Conservation (phyloP, 2,329 filamentous ascomycete species). For the Anthostomella pinea region DNA sequence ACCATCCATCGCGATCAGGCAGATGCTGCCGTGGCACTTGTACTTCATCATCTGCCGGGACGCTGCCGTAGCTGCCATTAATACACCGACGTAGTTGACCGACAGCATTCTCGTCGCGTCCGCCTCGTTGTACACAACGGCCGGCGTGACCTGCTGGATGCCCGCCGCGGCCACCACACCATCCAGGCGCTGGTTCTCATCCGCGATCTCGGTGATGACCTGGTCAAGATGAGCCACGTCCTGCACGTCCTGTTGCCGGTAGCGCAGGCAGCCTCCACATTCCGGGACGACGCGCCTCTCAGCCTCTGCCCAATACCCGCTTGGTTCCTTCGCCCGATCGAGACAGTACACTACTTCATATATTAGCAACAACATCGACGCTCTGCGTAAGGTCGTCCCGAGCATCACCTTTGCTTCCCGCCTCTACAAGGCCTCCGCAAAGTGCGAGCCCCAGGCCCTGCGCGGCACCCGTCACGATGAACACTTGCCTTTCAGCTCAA, state of each 20-base stretch:
- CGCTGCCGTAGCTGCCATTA: too few species aligned
- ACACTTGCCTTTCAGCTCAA: conserved; percentile 63
- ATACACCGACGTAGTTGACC: too few species aligned
- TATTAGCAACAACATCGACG: conserved; percentile 6
- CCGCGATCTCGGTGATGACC: conserved; percentile 58
- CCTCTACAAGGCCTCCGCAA: conserved; percentile 69
- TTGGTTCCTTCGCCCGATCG: conserved; percentile 49
- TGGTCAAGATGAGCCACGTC: conserved; percentile 57
- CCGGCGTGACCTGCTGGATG: conserved; percentile 64
- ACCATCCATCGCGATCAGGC: too few species aligned
- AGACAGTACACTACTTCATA: conserved; percentile 51
- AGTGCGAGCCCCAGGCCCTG: conserved; percentile 71
- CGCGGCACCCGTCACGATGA: conserved; percentile 68
- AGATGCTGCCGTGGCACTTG: too few species aligned
- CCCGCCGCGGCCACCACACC: conserved; percentile 68
- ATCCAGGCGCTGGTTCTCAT: conserved; percentile 57
- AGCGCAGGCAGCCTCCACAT: conserved; percentile 63
- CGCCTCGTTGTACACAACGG: too few species aligned
- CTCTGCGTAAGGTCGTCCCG: too few species aligned
- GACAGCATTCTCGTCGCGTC: too few species aligned
- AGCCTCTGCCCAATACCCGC: conserved; percentile 58
- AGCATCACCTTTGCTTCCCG: conserved; percentile 67
- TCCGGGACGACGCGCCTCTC: conserved; percentile 54
- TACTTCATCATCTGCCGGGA: too few species aligned
- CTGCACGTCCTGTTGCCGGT: conserved; percentile 65